These are phyloP conservation scores for Xylariaceae sp. DNA, from an alignment of 2,329 filamentous ascomycete species.

Conservation along the genomic window DNA sequence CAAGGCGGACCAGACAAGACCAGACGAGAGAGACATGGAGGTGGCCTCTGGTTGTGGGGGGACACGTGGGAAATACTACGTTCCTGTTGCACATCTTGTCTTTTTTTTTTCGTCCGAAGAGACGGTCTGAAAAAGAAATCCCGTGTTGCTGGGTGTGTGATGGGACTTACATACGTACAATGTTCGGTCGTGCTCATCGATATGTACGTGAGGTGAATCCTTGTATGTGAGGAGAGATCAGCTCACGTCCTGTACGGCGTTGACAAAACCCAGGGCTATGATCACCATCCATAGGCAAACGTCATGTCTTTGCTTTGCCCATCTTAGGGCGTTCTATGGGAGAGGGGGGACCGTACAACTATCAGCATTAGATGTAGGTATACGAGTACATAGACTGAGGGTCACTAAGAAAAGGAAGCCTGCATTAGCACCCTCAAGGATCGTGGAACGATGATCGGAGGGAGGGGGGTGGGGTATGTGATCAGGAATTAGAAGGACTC, in stretches of 20 bases:
- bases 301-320: slow-evolving; percentile 8
- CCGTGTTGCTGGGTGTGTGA: not conserved
- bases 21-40: not conserved
- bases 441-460: slow-evolving; percentile 8
- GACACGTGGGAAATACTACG: slow-evolving; percentile 13
- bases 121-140: not conserved
- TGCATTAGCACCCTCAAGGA: slow-evolving; percentile 8
- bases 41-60: slow-evolving; percentile 7
- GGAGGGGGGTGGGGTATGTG: slow-evolving; percentile 1
- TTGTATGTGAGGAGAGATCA: not conserved
- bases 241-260: not conserved
- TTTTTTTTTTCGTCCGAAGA: slow-evolving; percentile 4
- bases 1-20: not conserved
- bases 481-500: slow-evolving; percentile 4
- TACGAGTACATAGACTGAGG: not conserved
- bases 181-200: not conserved
- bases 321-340: slow-evolving; percentile 4
- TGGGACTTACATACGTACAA: not conserved
- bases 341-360: slow-evolving; percentile 13
- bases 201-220: not conserved
- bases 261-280: not conserved
- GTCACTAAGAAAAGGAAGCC: slow-evolving; percentile 3
- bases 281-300: slow-evolving; percentile 3
- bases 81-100: slow-evolving; percentile 1
- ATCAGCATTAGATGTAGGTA: slow-evolving; percentile 13